Base-by-base conservation (phyloP, 2,329 filamentous ascomycete genomes). In the Epicoccum sorghinum region DNA sequence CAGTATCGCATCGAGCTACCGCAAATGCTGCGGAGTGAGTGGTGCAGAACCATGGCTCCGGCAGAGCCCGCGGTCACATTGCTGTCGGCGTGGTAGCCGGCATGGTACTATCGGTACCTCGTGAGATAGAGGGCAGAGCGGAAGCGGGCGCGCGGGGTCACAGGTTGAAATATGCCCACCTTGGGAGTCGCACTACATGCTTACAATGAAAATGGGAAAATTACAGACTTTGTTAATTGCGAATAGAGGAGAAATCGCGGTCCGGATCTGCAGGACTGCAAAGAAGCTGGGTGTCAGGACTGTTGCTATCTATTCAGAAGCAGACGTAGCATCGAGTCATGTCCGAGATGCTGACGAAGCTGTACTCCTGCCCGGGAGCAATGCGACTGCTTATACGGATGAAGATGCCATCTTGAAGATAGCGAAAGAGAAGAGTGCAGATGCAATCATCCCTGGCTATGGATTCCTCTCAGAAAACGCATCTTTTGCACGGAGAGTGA, bases 361-460 rank as follows among this genome's bases (percentile, higher is more conserved):
- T 2, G 71, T 83, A 4, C 66, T 82, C 0, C 75, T 86, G 1
- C 70, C 75, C 0, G 81, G 81, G 0, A 69, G 75, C 13, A 78
- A 80, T 62, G 73, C 77, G 36, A 79, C 76, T 24, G 80, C 79
- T 3, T 84, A 84, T 59, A 79, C 79, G 10, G 75, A 83, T 57
- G 77, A 75, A 67, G 70, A 75, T 7, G 61, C 66, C 22, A 81
- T 84, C 33, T 71, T 87, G 14, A 65, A 75, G 4, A 77, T 86
- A n/a, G 83, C 84, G 8, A 78, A 77, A 37, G 67, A 75, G 3
- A 73, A 78, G 12, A 65, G 73, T 2, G 82, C 73, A 2, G 79
- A 88, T 56, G 85, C 84, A 3, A 79, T 89, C 13, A 85, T 87
- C 44, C 86, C 86, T 0, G 86, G 87, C 2, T 89, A 89, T 72